These are phyloP conservation scores for Erodium moschatum DNA, from an alignment of 441 rosid genomes.

Conservation along the genomic window DNA sequence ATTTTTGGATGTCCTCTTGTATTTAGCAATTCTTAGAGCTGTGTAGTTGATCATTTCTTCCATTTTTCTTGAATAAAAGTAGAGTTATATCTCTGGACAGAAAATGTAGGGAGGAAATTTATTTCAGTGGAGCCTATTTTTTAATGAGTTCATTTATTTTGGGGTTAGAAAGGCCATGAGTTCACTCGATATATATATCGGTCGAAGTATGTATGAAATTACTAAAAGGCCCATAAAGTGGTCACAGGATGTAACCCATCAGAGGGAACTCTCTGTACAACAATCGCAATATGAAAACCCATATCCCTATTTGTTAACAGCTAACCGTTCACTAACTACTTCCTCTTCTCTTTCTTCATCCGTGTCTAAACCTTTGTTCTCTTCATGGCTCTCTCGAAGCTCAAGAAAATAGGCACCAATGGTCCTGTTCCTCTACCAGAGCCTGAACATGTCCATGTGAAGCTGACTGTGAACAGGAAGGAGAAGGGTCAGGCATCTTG, in stretches of 20 bases:
- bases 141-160: constrained; percentile 1
- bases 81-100: constrained; percentile 16
- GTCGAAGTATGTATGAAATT: not conserved
- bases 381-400: no score
- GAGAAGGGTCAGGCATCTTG: constrained; percentile 17
- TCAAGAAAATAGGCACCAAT: constrained; percentile 41
- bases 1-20: constrained; percentile 24
- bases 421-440: constrained; percentile 25
- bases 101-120: constrained; percentile 25
- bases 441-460: constrained; percentile 17
- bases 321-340: constrained; percentile 42
- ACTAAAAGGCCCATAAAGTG: constrained; percentile 21
- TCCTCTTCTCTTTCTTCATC: constrained; percentile 19
- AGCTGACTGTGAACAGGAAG: constrained; percentile 27
- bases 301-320: constrained; percentile 36
- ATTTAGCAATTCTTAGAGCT: constrained; percentile 34
- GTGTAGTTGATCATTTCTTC: constrained; percentile 22
- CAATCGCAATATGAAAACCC: constrained; percentile 32
- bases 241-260: constrained; percentile 42
- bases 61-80: constrained; percentile 30
- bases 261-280: constrained; percentile 13
- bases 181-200: no score
- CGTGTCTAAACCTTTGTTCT: no score
- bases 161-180: no score
- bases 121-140: constrained; percentile 6